Evolutionary conservation across 108 stramenopile species (phyloP).

Genomic region (Cyclotella atomus): DNA sequence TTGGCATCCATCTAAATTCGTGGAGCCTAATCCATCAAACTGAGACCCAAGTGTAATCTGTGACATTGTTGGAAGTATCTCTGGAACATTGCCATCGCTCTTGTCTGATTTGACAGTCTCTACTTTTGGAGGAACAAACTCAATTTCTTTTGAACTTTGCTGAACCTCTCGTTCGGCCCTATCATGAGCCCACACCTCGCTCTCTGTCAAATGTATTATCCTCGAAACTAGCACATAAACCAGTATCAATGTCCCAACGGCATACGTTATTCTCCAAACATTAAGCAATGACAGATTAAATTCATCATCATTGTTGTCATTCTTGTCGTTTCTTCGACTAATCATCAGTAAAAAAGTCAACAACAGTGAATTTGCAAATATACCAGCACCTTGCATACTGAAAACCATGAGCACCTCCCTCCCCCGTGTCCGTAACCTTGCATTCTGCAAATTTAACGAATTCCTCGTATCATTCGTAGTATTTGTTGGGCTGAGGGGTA

Average conservation of each 20-base stretch:
- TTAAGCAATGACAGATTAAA: conserved; percentile 34
- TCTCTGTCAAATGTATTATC: conserved; percentile 55
- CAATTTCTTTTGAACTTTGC: background rate
- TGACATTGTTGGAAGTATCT: conserved; percentile 19
- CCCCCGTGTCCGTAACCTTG: conserved; percentile 37
- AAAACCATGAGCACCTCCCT: conserved; percentile 70
- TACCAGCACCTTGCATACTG: conserved; percentile 78
- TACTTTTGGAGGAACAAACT: background rate
- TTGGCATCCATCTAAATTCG: conserved; percentile 33
- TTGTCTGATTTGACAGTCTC: conserved; percentile 5
- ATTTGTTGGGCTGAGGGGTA: conserved; percentile 13
- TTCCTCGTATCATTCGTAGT: conserved; percentile 12
- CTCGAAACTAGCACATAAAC: conserved; percentile 58
- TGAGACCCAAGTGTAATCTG: conserved; percentile 23
- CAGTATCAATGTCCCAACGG: conserved; percentile 54
- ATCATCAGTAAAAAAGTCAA: conserved; percentile 54
- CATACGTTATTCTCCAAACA: conserved; percentile 67
- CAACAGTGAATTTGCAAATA: conserved; percentile 64
- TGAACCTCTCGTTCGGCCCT: conserved; percentile 1
- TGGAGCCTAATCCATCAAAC: conserved; percentile 32
- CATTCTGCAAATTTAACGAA: conserved; percentile 14
- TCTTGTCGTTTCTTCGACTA: conserved; percentile 5
- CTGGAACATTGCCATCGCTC: conserved; percentile 10
- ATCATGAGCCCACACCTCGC: conserved; percentile 59
- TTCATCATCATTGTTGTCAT: conserved; percentile 13